Base-by-base conservation (phyloP, 371 early-diverging fungal species). In the Ordospora colligata region DNA sequence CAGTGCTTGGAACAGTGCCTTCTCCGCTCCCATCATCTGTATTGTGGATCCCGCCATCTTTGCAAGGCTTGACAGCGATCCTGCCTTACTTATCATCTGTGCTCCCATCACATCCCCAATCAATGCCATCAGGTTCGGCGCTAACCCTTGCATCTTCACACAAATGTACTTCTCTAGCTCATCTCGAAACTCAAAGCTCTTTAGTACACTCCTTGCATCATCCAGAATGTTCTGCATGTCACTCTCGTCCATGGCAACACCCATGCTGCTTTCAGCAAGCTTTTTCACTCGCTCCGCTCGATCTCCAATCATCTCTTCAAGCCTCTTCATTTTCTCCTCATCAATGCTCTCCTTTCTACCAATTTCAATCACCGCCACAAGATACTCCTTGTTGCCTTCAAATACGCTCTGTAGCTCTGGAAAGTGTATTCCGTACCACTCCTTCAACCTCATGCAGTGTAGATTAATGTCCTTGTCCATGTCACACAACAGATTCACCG, bases 1-100 rank as follows among this genome's bases (percentile, higher is more conserved):
- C 78, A 95, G 84, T 8, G 95, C 93, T 76, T 93, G 89, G 88
- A 93, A 93, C 51, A 93, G 88, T 22, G 93, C 93, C 88, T 95
- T 95, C 86, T 95, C 94, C 64, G 96, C 94, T 83, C 96, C 96
- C 22, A 93, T 88, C 64, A 95, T 92, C 87, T 95, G 96, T 68
- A 95, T 89, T 71, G 94, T 93, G 66, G 91, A 91, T 42, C 93
- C 92, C 66, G 94, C 93, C 82, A 89, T 88, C 87, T 93, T 92
- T 82, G 91, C 89, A 67, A 95, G 86, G 78, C 88, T 90, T 86
- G 90, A 89, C 77, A 93, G 85, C 54, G 92, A 91, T 77, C 93
- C 94, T 65, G 92, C 92, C 70, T 91, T 92, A 51, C 92, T 86
- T 78, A 93, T 91, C 76, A 93, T 86, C 76, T 91, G 88, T 65